Evolutionary conservation across 2,329 filamentous ascomycete species (phyloP), one percentile per base, ranked within the genome.

Genomic region (Penicillium sp.): DNA sequence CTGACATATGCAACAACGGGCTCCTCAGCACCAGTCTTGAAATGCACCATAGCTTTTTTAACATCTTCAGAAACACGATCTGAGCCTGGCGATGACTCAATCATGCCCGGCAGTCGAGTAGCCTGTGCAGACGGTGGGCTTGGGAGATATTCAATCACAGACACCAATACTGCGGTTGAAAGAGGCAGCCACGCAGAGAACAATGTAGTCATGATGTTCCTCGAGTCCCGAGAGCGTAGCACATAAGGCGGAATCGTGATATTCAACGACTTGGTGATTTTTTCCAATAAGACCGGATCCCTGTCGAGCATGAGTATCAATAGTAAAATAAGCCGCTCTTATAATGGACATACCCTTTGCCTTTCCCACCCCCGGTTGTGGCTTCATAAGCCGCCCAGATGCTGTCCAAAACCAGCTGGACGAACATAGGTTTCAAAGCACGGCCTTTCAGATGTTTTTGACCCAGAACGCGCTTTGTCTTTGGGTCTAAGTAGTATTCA

Each of bases 311-410:
- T 63, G 54, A 71, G 70, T 60, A 63, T 59, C 23, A 15, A 37
- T 41, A 14, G 1, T 16, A 10, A 21, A n/a, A n/a, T n/a, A 7
- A 2, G 17, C 7, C 3, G 35, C 37, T 17, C 45, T 14, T 31
- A 50, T 34, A 42, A 43, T 61, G 63, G 63, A 73, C 78, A 64
- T 73, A 84, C 80, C 89, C 89, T 65, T 86, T 93, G 49, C 85
- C 86, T 49, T 83, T 83, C 48, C 84, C 84, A 34, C 86, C 86
- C 28, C 89, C 89, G 3, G 81, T 85, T 1, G 91, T 95, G 28
- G 90, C 91, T 56, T 90, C 81, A 62, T 98, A 98, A 7, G 93
- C 87, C 17, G 90, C 89, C 93, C 93, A 98, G 39, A 98, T 84
- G 45, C 89, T 91, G 54, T 97, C 93, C 38, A 98, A 75, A 5